phyloP scores from a whole-genome alignment of 768 basidiomycete species.

The Tylopilus plumbeoviolaceoides region DNA sequence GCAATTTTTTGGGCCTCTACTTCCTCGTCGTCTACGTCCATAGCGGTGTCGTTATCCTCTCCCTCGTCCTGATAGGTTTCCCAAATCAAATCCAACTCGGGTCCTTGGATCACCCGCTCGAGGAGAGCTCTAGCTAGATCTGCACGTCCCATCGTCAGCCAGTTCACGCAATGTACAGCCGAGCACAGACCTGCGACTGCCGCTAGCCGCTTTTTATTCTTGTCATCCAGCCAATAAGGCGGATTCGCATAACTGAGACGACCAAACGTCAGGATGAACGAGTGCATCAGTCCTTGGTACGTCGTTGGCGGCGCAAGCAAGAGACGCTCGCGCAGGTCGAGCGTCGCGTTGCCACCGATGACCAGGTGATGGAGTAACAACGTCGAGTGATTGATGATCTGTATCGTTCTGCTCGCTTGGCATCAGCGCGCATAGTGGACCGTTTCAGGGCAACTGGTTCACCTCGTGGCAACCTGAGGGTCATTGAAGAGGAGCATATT shows the following conservation, averaged over 20 bases:
- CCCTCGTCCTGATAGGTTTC: conserved; percentile 50
- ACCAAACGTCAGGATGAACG: conserved; percentile 75
- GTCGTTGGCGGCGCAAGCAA: conserved; percentile 48
- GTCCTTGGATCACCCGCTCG: conserved; percentile 67
- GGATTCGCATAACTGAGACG: conserved; percentile 67
- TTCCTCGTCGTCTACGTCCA: conserved; percentile 61
- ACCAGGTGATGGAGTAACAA: conserved; percentile 64
- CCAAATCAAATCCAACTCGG: conserved; percentile 65
- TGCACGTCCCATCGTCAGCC: conserved; percentile 23
- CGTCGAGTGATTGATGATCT: conserved; percentile 47
- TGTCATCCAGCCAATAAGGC: conserved; percentile 52
- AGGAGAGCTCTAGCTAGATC: conserved; percentile 59
- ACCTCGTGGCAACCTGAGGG: conserved; percentile 30
- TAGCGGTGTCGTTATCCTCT: conserved; percentile 35
- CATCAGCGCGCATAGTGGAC: not conserved
- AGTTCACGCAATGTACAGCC: not conserved
- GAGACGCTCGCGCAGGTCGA: conserved; percentile 57
- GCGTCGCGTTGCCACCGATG: conserved; percentile 41
- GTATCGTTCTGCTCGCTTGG: conserved; percentile 41
- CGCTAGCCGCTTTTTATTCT: conserved; percentile 39
- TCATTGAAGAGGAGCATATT: conserved; percentile 40
- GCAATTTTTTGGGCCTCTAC: conserved; percentile 31
- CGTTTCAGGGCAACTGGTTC: not conserved
- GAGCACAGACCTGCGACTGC: conserved; percentile 44
- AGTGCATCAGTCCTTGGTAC: conserved; percentile 61